Base-by-base conservation (phyloP, 192 early-diverging fungal genomes). In the Coemansia sp. region DNA sequence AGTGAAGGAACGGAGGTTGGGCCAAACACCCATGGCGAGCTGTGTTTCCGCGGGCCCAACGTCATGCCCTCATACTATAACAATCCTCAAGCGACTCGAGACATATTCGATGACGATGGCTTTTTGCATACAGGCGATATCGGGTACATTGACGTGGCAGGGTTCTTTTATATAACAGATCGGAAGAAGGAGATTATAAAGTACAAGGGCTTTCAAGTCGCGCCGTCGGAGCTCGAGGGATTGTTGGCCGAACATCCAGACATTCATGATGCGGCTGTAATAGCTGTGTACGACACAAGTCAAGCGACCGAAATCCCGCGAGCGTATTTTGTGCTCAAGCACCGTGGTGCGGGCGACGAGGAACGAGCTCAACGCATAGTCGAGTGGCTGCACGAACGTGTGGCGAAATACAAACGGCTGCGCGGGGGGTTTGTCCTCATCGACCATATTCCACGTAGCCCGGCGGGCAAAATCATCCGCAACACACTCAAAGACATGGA, bases 101-200 rank as follows among this genome's bases (percentile, higher is more conserved):
- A 87, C 0, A 87, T 88, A n/a, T 83, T 95, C 66, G 88, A 88
- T 68, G 16, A 62, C 0, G 91, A 91, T 27, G 89, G 91, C 0
- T 96, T 86, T 80, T 72, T 94, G 25, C 91, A 91, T 52, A 95
- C 91, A 6, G 90, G 89, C 26, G 96, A 98, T 68, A 77, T 98
- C 35, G 93, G 85, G 1, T 57, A 84, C 16, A 71, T 89, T 10
- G 89, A 93, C 63, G 74, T 72, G 26, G 52, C 86, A 3, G 90
- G 88, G 6, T 71, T 86, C 57, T 86, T 89, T 60, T 87, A 75
- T 65, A 83, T 89, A 26, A 82, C 85, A 8, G 91, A 91, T 68
- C 90, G 95, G 17, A 68, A 90, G 25, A 98, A 95, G 84, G 92
- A 94, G 66, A 80, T 95, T 9, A 96, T 95, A 78, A 96, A 98